These are phyloP conservation scores for Amphibolis antarctica DNA, from an alignment of 106 monocot species.

Conservation along the genomic window DNA sequence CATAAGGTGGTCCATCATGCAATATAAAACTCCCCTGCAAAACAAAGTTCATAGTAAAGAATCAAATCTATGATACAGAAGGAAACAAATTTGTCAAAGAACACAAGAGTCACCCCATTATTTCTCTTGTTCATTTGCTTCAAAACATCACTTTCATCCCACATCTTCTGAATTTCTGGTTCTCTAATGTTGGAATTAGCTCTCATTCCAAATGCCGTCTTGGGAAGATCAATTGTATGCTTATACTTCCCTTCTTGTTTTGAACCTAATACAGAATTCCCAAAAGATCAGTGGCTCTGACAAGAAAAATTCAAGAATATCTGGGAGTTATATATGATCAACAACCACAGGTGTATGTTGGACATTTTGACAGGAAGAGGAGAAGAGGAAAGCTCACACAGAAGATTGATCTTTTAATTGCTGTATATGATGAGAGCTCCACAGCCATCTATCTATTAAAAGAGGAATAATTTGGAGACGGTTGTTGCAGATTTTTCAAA, in stretches of 20 bases:
- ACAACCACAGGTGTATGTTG: neutral
- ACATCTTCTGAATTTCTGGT: conserved; percentile 87
- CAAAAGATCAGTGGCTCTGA: neutral
- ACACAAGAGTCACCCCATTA: conserved; percentile 42
- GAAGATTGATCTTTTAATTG: too few species aligned
- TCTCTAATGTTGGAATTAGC: conserved; percentile 74
- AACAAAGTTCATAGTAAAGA: conserved; percentile 4
- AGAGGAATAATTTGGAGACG: too few species aligned
- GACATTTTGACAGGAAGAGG: too few species aligned
- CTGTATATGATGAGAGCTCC: too few species aligned
- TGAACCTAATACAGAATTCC: conserved; percentile 19
- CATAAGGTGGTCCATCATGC: conserved; percentile 98
- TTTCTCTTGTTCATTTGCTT: conserved; percentile 60
- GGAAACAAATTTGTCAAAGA: neutral
- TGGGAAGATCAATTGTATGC: conserved; percentile 86
- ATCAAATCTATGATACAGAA: neutral
- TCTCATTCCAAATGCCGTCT: conserved; percentile 81
- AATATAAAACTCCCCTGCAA: conserved; percentile 68
- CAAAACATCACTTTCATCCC: conserved; percentile 84
- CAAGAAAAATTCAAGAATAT: neutral
- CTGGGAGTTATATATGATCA: neutral
- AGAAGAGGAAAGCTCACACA: too few species aligned
- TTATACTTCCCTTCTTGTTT: conserved; percentile 80
- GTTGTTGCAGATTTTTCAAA: too few species aligned
- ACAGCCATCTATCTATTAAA: too few species aligned